A percentile compares a stretch with the other conserved stretches of the same genome.
These are phyloP conservation scores for Penicillium simplicissimum DNA, from an alignment of 495 filamentous ascomycete genomes.

Conservation along the genomic window DNA sequence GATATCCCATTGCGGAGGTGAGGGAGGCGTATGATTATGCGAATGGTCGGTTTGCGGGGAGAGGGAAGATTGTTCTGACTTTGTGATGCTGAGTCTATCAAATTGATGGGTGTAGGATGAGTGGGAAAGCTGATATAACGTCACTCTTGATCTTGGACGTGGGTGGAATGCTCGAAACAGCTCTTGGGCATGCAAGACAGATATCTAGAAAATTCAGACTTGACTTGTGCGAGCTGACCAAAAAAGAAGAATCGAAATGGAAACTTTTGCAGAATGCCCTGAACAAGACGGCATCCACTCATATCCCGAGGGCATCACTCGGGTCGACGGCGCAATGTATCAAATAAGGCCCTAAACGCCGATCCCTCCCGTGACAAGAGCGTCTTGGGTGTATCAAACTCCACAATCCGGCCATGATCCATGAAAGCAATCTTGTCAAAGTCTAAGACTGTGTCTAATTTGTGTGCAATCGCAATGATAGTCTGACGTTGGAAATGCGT, in stretches of 20 bases:
- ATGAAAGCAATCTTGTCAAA: constrained; percentile 39
- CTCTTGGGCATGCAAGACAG: too few species aligned
- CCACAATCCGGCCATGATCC: constrained; percentile 32
- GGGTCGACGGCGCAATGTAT: constrained; percentile 14
- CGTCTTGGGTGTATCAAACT: constrained; percentile 29
- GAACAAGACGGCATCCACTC: background rate
- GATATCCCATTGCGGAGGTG: constrained; percentile 24
- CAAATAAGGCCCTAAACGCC: constrained; percentile 22
- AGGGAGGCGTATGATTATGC: constrained; percentile 37
- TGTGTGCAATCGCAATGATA: constrained; percentile 38
- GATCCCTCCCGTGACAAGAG: constrained; percentile 22
- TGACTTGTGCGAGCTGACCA: too few species aligned
- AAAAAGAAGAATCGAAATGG: background rate
- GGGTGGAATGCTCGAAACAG: too few species aligned
- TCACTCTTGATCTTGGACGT: too few species aligned
- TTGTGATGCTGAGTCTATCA: constrained; percentile 4
- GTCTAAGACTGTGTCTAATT: constrained; percentile 36
- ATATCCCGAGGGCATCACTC: background rate
- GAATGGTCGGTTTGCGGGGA: constrained; percentile 23
- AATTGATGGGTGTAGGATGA: background rate
- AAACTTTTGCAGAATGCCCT: too few species aligned
- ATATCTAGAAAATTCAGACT: too few species aligned
- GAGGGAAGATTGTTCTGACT: constrained; percentile 34
- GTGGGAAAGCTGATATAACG: too few species aligned
- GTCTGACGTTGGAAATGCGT: constrained; percentile 31